Conservation (phyloP, 2,329 filamentous ascomycete genomes). For the Aspergillus oerlinghausenensis region DNA sequence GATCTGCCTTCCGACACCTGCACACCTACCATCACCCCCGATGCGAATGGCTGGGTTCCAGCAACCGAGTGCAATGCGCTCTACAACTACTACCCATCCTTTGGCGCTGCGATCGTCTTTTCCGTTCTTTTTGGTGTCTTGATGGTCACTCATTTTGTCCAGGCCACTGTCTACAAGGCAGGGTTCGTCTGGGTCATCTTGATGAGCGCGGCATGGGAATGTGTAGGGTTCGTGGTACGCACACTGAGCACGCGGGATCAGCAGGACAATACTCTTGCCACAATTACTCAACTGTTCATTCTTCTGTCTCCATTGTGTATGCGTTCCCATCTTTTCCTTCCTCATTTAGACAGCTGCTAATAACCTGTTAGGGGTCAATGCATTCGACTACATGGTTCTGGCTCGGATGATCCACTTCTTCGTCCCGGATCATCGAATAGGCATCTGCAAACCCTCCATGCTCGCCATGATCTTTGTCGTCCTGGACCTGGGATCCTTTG, state of each 20-base stretch:
- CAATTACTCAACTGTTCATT: slow-evolving; percentile 5
- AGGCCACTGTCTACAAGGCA: slow-evolving; percentile 34
- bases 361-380: slow-evolving; percentile 37
- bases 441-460: slow-evolving; percentile 32
- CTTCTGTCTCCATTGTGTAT: slow-evolving; percentile 9
- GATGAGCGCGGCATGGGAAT: slow-evolving; percentile 43
- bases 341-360: neutral
- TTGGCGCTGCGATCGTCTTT: slow-evolving; percentile 33
- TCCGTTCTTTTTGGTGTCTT: slow-evolving; percentile 29
- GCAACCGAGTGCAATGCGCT: slow-evolving; percentile 11
- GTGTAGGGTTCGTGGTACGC: slow-evolving; percentile 33
- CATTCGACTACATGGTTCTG: slow-evolving; percentile 42
- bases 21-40: slow-evolving; percentile 15
- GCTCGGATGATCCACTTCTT: slow-evolving; percentile 40
- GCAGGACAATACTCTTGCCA: neutral
- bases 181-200: slow-evolving; percentile 43
- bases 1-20: slow-evolving; percentile 12
- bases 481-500: slow-evolving; percentile 43
- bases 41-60: slow-evolving; percentile 21
- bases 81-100: slow-evolving; percentile 34
- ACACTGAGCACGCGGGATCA: slow-evolving; percentile 12
- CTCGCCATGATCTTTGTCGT: slow-evolving; percentile 42
- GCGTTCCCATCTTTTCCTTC: neutral
- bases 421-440: slow-evolving; percentile 30
- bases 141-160: slow-evolving; percentile 25